Evolutionary conservation across 2,329 filamentous ascomycete genomes (phyloP).

Genomic region (Diaporthe eres): DNA sequence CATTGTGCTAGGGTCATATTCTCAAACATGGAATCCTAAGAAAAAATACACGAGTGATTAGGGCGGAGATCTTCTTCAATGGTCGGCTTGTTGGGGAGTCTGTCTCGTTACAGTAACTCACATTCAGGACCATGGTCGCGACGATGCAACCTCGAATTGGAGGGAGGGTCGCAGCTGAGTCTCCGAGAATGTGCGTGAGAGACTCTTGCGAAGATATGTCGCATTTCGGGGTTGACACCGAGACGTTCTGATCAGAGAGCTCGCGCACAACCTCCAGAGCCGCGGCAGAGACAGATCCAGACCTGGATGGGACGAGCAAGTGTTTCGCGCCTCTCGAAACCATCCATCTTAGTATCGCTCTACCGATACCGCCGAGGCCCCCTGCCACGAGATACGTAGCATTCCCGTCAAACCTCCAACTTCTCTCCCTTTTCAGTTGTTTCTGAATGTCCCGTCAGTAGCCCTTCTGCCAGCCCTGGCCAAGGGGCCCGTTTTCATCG

Average conservation of each 20-base stretch:
- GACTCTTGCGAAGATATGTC: neutral
- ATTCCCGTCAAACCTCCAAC: conserved; percentile 47
- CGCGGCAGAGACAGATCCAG: conserved; percentile 8
- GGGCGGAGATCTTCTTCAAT: neutral
- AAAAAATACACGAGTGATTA: neutral
- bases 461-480: neutral
- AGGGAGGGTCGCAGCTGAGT: neutral
- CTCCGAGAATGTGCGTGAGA: neutral
- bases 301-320: conserved; percentile 43
- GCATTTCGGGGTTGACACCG: neutral
- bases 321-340: conserved; percentile 41
- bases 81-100: neutral
- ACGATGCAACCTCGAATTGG: conserved; percentile 19
- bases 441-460: neutral
- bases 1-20: conserved; percentile 32
- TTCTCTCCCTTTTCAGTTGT: conserved; percentile 40
- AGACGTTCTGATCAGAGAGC: neutral
- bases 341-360: conserved; percentile 45
- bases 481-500: conserved; percentile 1
- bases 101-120: neutral
- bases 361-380: conserved; percentile 48
- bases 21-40: neutral
- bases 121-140: conserved; percentile 13
- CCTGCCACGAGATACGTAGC: conserved; percentile 48
- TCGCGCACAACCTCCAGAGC: conserved; percentile 6